Conservation (phyloP, 129 eudicot genomes). For the Flaveria ramosissima region DNA sequence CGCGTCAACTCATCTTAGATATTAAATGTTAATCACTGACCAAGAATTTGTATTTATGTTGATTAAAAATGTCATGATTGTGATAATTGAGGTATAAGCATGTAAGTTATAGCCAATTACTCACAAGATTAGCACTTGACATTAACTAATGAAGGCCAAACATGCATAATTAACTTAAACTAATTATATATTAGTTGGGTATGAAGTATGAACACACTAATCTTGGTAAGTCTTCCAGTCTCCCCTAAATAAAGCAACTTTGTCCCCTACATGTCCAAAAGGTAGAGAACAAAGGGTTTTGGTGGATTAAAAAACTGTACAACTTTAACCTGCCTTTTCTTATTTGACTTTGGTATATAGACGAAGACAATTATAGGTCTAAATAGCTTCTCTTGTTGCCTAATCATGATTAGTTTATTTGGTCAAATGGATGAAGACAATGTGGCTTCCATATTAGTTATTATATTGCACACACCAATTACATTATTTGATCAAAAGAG, state of each 20-base stretch:
- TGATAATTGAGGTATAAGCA: conserved; percentile 14
- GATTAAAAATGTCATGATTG: background rate
- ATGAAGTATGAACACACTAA: conserved; percentile 36
- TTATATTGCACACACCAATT: background rate
- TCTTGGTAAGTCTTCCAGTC: conserved; percentile 32
- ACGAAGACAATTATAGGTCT: conserved; percentile 27
- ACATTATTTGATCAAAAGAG: too few species aligned
- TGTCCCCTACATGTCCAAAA: conserved; percentile 40
- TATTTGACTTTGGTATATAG: conserved; percentile 29
- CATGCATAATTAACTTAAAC: conserved; percentile 23
- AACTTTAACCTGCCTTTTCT: conserved; percentile 32
- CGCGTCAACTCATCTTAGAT: too few species aligned
- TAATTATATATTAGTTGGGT: conserved; percentile 15
- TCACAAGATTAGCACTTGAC: conserved; percentile 34
- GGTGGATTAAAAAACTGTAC: conserved; percentile 27
- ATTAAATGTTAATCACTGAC: too few species aligned
- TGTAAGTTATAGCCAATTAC: conserved; percentile 27
- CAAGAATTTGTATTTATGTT: too few species aligned
- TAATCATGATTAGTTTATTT: conserved; percentile 17
- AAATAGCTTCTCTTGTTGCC: conserved; percentile 28
- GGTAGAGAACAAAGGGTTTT: conserved; percentile 33
- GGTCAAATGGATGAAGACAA: conserved; percentile 27
- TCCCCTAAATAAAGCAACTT: conserved; percentile 28
- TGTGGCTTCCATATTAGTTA: conserved; percentile 4
- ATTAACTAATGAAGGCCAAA: conserved; percentile 25